phyloP scores from a whole-genome alignment of 345 rosid genomes.

The Salix dunnii region DNA sequence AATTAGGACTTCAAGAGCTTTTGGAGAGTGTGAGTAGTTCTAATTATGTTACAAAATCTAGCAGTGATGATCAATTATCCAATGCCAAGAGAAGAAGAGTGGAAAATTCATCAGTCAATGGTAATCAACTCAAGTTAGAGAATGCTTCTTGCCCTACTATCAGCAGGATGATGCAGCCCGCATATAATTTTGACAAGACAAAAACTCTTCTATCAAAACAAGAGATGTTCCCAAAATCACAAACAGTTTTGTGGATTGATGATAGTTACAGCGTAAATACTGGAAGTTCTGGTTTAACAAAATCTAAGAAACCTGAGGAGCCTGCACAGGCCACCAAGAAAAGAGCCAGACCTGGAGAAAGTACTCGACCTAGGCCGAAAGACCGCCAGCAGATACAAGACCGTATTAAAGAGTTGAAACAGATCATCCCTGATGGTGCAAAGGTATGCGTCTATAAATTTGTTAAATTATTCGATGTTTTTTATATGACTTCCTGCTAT shows the following conservation, averaged over 20 bases:
- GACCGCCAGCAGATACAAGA: constrained; percentile 97
- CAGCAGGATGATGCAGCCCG: constrained; percentile 24
- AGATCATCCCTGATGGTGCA: constrained; percentile 72
- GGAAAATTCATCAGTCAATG: constrained; percentile 37
- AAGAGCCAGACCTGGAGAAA: constrained; percentile 82
- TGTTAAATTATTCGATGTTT: not conserved
- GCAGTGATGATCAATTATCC: constrained; percentile 36
- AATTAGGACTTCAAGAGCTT: constrained; percentile 66
- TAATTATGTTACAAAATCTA: constrained; percentile 27
- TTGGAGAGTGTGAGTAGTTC: constrained; percentile 40
- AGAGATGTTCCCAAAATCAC: constrained; percentile 40
- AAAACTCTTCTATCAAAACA: constrained; percentile 20
- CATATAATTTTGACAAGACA: constrained; percentile 22
- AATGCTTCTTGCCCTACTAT: constrained; percentile 34
- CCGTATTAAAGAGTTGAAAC: constrained; percentile 80
- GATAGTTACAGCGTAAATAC: constrained; percentile 65
- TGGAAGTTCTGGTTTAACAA: constrained; percentile 26
- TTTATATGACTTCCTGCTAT: not conserved
- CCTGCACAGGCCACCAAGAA: constrained; percentile 49
- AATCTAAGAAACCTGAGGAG: constrained; percentile 50
- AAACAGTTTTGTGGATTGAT: constrained; percentile 65
- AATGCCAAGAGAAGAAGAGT: constrained; percentile 46
- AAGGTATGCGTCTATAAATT: constrained; percentile 47
- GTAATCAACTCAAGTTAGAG: constrained; percentile 23
- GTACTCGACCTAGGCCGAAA: constrained; percentile 84